A percentile compares a stretch with the other conserved stretches of the same genome.
Conservation (phyloP, 768 basidiomycete species). For the Tylopilus vinaceipallidus region DNA sequence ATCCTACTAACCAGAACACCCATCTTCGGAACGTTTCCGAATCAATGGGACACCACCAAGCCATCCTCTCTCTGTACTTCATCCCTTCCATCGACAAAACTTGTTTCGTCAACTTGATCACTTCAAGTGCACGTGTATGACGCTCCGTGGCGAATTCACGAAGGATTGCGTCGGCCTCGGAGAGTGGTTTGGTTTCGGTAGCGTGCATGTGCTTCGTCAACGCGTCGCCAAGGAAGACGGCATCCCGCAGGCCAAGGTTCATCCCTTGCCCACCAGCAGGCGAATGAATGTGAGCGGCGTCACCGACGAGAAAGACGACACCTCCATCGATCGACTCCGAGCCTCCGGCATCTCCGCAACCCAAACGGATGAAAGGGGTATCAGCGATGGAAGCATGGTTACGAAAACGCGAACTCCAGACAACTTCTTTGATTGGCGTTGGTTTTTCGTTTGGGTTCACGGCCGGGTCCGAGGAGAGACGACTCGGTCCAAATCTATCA, state of each 20-base stretch:
- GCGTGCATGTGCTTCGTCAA: constrained; percentile 36
- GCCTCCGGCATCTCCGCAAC: background rate
- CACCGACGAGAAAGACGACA: constrained; percentile 33
- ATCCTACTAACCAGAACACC: constrained; percentile 21
- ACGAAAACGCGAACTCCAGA: constrained; percentile 50
- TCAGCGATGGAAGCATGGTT: constrained; percentile 45
- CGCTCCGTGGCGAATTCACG: constrained; percentile 36
- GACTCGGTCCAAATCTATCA: constrained; percentile 38
- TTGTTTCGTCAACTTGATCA: too few species aligned
- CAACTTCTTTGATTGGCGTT: constrained; percentile 33
- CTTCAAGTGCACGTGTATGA: constrained; percentile 40
- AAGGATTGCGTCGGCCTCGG: constrained; percentile 33
- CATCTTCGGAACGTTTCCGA: constrained; percentile 26
- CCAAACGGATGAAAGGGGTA: constrained; percentile 33
- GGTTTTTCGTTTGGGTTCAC: constrained; percentile 31
- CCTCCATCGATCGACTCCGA: too few species aligned
- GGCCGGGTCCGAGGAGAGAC: constrained; percentile 35
- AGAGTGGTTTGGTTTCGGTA: constrained; percentile 1
- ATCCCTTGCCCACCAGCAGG: constrained; percentile 57
- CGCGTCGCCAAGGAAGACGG: constrained; percentile 43
- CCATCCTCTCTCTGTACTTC: constrained; percentile 14
- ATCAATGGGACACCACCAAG: constrained; percentile 28
- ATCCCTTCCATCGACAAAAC: constrained; percentile 26
- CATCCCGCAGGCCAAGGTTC: constrained; percentile 60
- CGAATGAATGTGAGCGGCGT: too few species aligned